Percentiles rank a stretch among this genome's conserved stretches.
Evolutionary conservation across 768 basidiomycete species (phyloP).

Genomic region (Amanita inopinata): DNA sequence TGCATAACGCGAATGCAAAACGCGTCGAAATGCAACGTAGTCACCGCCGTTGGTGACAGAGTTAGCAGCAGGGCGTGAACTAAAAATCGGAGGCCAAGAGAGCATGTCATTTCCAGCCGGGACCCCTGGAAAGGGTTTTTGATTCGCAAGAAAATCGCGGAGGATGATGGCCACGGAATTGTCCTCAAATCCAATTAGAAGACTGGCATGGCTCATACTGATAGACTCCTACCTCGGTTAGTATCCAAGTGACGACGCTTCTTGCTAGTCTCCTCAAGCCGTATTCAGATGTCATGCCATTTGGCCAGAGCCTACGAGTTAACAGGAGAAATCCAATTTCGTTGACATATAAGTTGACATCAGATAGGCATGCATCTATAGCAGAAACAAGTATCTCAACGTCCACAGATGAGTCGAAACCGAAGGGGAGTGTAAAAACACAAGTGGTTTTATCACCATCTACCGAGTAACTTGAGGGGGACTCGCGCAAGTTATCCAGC

Average conservation of each 20-base stretch:
- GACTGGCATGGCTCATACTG: constrained; percentile 3
- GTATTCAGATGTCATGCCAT: constrained; percentile 62
- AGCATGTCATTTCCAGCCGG: constrained; percentile 30
- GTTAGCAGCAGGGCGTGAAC: constrained; percentile 25
- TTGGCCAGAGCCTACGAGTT: constrained; percentile 65
- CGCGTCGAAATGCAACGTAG: constrained; percentile 52
- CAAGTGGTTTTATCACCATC: constrained; percentile 31
- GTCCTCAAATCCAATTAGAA: constrained; percentile 34
- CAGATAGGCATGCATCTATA: constrained; percentile 60
- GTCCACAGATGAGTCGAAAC: constrained; percentile 60
- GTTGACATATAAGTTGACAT: constrained; percentile 64
- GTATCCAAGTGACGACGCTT: constrained; percentile 57
- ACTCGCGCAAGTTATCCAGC: constrained; percentile 22
- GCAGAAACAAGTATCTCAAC: constrained; percentile 66
- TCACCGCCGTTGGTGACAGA: constrained; percentile 56
- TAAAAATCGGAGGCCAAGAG: constrained; percentile 46
- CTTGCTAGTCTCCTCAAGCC: constrained; percentile 51
- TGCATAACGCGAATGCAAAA: constrained; percentile 46
- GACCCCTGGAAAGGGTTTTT: constrained; percentile 54
- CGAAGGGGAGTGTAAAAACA: constrained; percentile 58
- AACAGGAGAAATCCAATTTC: constrained; percentile 67
- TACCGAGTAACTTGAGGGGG: constrained; percentile 27
- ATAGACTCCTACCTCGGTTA: constrained; percentile 47
- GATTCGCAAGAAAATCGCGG: constrained; percentile 54
- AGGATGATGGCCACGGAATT: constrained; percentile 56